Evolutionary conservation across 139 green algal genomes (phyloP).

Genomic region (Edaphochlamys debaryana): DNA sequence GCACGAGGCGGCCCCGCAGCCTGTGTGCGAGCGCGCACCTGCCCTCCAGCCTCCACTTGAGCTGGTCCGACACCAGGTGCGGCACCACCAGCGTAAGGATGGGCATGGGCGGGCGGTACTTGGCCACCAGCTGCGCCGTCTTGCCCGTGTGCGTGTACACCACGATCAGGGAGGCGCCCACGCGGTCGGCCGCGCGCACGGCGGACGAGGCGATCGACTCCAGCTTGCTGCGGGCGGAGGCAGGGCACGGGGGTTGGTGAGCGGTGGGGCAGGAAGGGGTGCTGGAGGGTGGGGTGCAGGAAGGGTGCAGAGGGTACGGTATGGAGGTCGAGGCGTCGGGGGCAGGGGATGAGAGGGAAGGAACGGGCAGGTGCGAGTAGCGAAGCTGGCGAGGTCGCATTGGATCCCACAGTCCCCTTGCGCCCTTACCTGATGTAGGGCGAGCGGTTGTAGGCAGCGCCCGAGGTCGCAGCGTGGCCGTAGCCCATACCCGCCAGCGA

Average conservation of each 20-base stretch:
- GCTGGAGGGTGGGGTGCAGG: background rate
- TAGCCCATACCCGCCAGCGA: constrained; percentile 30
- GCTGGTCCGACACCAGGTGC: constrained; percentile 78
- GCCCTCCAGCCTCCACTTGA: constrained; percentile 85
- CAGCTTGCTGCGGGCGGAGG: constrained; percentile 75
- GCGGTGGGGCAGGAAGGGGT: background rate
- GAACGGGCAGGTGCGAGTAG: too few species aligned
- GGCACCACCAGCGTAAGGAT: constrained; percentile 92
- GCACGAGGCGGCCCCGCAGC: too few species aligned
- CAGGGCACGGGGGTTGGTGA: background rate
- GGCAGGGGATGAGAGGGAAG: too few species aligned
- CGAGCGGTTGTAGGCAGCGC: constrained; percentile 15
- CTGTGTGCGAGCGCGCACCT: too few species aligned
- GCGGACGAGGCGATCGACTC: constrained; percentile 86
- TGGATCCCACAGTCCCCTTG: too few species aligned
- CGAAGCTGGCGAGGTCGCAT: too few species aligned
- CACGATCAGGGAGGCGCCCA: constrained; percentile 41
- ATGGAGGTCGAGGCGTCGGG: background rate
- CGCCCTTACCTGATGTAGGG: constrained; percentile 47
- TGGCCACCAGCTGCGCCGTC: constrained; percentile 87
- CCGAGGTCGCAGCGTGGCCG: background rate
- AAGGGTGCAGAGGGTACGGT: background rate
- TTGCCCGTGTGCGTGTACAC: constrained; percentile 87
- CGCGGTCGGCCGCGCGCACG: constrained; percentile 89
- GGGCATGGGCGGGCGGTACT: constrained; percentile 87